Base-by-base conservation (phyloP, 768 basidiomycete genomes). In the Mrakia hoshinonis region DNA sequence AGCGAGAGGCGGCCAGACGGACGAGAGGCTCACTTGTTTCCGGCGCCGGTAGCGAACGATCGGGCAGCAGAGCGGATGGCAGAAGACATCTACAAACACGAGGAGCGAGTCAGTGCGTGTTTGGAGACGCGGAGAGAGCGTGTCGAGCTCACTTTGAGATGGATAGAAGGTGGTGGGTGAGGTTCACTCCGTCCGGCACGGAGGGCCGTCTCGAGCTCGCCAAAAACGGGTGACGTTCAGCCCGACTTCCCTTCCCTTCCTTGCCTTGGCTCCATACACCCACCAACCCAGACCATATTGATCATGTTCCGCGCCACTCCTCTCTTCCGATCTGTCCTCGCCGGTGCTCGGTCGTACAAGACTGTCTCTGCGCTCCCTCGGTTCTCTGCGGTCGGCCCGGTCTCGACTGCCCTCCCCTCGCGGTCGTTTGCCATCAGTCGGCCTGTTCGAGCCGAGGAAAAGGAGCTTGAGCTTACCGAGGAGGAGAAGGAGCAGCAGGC, bases 11-110 rank as follows among this genome's bases (percentile, higher is more conserved):
- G 36, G 34, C 31, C 15, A 39, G 58, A 20, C 11, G 31, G 18
- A 68, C 11, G 43, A 58, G 10, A 34, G 51, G 22, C 46, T 34
- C 22, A 68, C 67, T 68, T 68, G 36, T 38, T 26, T 11, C 54
- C 58, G 36, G 58, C 67, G 36, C 51, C 55, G 31, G 67, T 38
- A 49, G 67, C 36, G 55, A 58, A 68, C 54, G 67, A 24, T 68
- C 67, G 67, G 26, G 52, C 67, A 38, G 67, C 49, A 29, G 49
- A 38, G 31, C 51, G 51, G 67, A 68, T 66, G 31, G 64, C 47
- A 20, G 64, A 22, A 46, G 67, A 68, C 67, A 68, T 68, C 43
- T 60, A 11, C 10, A n/a, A n/a, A n/a, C n/a, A 1, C 1, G 24
- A 22, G 9, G 43, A 3, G 46, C n/a, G 38, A n/a, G 38, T 26